Evolutionary conservation across 495 filamentous ascomycete species (phyloP).

Genomic region (Penicillium verhagenii): DNA sequence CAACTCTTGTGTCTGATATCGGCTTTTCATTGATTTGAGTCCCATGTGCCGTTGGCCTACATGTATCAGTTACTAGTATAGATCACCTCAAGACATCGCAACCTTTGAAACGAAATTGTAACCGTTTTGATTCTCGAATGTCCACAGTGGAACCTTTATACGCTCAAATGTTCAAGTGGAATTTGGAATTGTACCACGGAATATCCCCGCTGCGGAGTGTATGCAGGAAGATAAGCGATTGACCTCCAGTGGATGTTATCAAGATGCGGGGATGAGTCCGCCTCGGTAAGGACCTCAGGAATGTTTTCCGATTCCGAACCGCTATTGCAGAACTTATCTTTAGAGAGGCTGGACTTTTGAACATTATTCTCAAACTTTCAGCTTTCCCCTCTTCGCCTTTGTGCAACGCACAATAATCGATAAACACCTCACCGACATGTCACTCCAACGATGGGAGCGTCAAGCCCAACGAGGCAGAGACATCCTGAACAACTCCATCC

Average conservation of each 20-base stretch:
- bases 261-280: conserved; percentile 4
- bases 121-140: too few species aligned
- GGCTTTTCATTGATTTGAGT: not conserved
- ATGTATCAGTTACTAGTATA: too few species aligned
- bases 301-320: conserved; percentile 1
- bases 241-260: too few species aligned
- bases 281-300: not conserved
- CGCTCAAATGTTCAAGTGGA: not conserved
- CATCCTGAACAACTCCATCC: conserved; percentile 36
- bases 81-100: too few species aligned
- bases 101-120: too few species aligned
- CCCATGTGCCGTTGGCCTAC: too few species aligned
- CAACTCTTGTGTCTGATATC: too few species aligned
- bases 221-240: not conserved
- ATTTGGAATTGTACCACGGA: not conserved
- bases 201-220: not conserved
- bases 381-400: not conserved
- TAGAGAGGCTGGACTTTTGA: too few species aligned
- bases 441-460: conserved; percentile 26
- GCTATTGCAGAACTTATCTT: not conserved
- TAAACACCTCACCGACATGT: conserved; percentile 21
- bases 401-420: not conserved
- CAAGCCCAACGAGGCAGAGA: conserved; percentile 36
- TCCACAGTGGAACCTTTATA: too few species aligned
- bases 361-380: not conserved